Base-by-base conservation (phyloP, 83 land plant genomes). In the Isoetes engelmannii region DNA sequence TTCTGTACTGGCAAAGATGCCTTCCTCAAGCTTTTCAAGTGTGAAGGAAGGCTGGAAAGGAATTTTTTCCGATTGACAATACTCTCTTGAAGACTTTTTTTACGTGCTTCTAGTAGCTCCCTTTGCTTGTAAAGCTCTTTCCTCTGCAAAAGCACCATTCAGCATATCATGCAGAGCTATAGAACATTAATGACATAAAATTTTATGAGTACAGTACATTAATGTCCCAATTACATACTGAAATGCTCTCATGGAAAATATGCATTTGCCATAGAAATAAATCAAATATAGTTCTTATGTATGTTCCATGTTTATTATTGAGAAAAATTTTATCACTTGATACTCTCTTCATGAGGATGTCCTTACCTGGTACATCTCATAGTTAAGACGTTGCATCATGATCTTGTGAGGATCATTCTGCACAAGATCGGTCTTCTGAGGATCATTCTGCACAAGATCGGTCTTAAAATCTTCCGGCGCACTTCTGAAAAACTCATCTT, bases 1-100 rank as follows among this genome's bases (percentile, higher is more conserved):
- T 89, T 83, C 77, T 91, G 97, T 45, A 95, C 89, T n/a, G 97
- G 94, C 63, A 91, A 74, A 20, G 97, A 88, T 57, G 99, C 97
- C 74, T 88, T 95, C 83, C 89, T 95, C 18, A 95, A 75, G 62
- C 91, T 72, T 71, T 95, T 95, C 58, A 95, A 79, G 61, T 91
- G 99, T 12, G 97, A 90, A 17, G 94, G 91, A 9, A 95, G 90
- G 69, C 91, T 89, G 21, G 93, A 84, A 56, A 95, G 79, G 69
- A 95, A 91, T 72, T 88, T 91, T 49, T 85, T 92, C 68, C 89
- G 75, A 61, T 71, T 82, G 19, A 91, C 79, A 63, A 95, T 89
- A 5, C 78, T 87, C 48, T 91, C 94, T 44, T 65, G 73, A 55
- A 95, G 84, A 59, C 72, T 68, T 71, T 82, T 91, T 76, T 91